Evolutionary conservation across 73 alveolate species (phyloP).

Genomic region (Symbiodinium natans): DNA sequence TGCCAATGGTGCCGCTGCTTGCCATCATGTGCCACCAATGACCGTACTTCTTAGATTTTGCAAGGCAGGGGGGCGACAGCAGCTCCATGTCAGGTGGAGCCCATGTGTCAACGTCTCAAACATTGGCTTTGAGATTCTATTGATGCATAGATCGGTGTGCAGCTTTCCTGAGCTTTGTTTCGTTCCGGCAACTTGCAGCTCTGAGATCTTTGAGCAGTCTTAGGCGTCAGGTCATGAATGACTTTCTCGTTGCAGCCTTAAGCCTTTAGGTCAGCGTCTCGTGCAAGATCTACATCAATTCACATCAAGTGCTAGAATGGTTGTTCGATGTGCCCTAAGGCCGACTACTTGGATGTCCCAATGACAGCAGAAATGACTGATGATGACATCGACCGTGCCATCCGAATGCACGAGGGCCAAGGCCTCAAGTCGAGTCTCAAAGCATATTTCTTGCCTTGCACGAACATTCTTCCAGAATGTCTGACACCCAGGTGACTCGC

Average conservation of each 20-base stretch:
- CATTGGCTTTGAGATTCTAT: not conserved
- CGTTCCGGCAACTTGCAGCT: not conserved
- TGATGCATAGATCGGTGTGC: too few species aligned
- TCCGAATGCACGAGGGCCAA: conserved; percentile 97
- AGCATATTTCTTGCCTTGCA: too few species aligned
- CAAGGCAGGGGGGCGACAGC: conserved; percentile 66
- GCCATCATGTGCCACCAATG: too few species aligned
- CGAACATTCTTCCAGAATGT: too few species aligned
- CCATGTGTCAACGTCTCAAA: not conserved
- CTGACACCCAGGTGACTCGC: conserved; percentile 95
- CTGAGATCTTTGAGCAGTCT: not conserved
- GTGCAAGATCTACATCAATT: not conserved
- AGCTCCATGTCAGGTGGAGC: conserved; percentile 68
- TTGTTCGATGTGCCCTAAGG: too few species aligned
- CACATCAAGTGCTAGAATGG: too few species aligned
- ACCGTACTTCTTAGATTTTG: too few species aligned
- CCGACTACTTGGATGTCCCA: conserved; percentile 90
- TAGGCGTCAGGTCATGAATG: conserved; percentile 76
- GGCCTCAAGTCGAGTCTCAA: too few species aligned
- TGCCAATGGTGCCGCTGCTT: too few species aligned
- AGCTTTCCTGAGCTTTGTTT: too few species aligned
- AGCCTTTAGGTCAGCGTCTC: not conserved
- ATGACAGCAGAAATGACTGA: conserved; percentile 95
- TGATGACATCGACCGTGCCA: conserved; percentile 98
- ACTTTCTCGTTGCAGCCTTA: conserved; percentile 7